Evolutionary conservation across 1,139 yeast genomes (phyloP).

Genomic region (Pichia cactophila): DNA sequence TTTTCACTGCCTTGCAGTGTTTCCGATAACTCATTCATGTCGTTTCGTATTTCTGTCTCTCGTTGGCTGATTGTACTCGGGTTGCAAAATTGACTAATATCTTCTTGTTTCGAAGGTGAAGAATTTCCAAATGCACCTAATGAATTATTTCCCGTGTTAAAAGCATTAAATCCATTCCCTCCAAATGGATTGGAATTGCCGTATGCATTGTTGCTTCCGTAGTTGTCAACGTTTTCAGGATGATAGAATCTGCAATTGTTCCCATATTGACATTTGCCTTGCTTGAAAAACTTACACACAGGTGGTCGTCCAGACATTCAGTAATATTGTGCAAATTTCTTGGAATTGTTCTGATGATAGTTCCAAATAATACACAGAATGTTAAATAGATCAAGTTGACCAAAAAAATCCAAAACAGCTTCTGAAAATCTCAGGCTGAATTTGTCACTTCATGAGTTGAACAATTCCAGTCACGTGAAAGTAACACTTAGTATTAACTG

Average conservation of each 20-base stretch:
- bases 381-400: no score
- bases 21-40: constrained; percentile 20
- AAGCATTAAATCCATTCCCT: neutral
- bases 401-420: no score
- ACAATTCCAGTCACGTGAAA: no score
- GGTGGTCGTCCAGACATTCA: constrained; percentile 10
- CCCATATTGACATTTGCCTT: constrained; percentile 32
- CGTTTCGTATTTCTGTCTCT: constrained; percentile 26
- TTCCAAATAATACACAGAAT: no score
- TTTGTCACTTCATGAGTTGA: no score
- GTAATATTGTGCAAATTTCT: no score
- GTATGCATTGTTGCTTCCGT: neutral
- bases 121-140: neutral
- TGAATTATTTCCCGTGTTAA: constrained; percentile 1
- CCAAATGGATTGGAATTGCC: neutral
- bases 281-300: constrained; percentile 37
- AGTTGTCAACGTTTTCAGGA: constrained; percentile 10
- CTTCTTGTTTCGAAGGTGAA: neutral
- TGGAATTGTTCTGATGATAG: no score
- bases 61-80: constrained; percentile 4
- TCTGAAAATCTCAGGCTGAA: no score
- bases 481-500: no score
- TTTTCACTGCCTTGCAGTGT: constrained; percentile 9
- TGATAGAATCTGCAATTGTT: constrained; percentile 35
- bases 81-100: constrained; percentile 11